Evolutionary conservation across 2,329 filamentous ascomycete species (phyloP).

Genomic region (Pseudophaeomoniella oleicola): DNA sequence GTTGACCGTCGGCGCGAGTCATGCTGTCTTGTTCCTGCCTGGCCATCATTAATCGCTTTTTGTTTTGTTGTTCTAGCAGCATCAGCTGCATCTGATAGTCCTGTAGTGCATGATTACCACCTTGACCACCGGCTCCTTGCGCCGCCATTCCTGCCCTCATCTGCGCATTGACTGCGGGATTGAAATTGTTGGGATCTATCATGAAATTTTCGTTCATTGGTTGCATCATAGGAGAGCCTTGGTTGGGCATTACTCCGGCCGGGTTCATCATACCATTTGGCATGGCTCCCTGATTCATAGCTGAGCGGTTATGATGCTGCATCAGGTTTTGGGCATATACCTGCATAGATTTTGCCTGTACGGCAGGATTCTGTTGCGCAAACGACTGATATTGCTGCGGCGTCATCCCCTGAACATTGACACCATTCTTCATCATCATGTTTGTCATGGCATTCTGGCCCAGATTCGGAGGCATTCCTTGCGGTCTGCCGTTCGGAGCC

Average conservation of each 20-base stretch:
- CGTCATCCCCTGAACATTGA: slow-evolving; percentile 61
- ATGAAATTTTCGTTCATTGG: slow-evolving; percentile 43
- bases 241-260: slow-evolving; percentile 50
- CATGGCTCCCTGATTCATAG: slow-evolving; percentile 68
- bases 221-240: slow-evolving; percentile 71
- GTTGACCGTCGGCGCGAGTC: slow-evolving; percentile 34
- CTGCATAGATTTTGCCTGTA: slow-evolving; percentile 72
- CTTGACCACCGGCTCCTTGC: slow-evolving; percentile 21
- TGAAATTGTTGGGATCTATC: slow-evolving; percentile 22
- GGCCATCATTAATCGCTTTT: slow-evolving; percentile 51
- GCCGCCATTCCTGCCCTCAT: slow-evolving; percentile 32
- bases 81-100: slow-evolving; percentile 59
- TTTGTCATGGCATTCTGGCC: slow-evolving; percentile 33
- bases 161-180: slow-evolving; percentile 43
- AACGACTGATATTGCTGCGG: slow-evolving; percentile 59
- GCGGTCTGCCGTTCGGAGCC: slow-evolving; percentile 59
- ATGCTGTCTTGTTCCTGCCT: slow-evolving; percentile 52
- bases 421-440: slow-evolving; percentile 46
- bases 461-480: slow-evolving; percentile 56
- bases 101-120: slow-evolving; percentile 50
- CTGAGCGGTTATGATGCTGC: slow-evolving; percentile 62
- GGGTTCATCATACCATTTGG: slow-evolving; percentile 54
- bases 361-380: slow-evolving; percentile 38
- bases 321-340: slow-evolving; percentile 75
- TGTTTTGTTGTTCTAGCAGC: slow-evolving; percentile 55